A percentile compares a stretch with the other conserved stretches of the same genome.
Evolutionary conservation across 108 stramenopile genomes (phyloP).

Genomic region (Nitzschia sp.): DNA sequence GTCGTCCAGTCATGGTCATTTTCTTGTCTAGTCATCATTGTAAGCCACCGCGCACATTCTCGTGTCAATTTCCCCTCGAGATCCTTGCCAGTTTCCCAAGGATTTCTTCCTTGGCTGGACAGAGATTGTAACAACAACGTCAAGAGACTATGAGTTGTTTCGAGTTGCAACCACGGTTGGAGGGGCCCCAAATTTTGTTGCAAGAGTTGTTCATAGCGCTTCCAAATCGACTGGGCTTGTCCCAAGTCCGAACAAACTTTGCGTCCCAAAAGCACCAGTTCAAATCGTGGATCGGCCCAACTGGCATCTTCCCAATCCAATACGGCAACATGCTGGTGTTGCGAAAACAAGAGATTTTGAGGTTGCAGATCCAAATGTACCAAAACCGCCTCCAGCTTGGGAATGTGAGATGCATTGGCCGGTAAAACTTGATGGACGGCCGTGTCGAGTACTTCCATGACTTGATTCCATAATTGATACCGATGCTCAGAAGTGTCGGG

Average conservation of each 20-base stretch:
- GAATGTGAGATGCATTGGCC: background rate
- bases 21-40: too few species aligned
- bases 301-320: constrained; percentile 90
- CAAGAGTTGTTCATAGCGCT: constrained; percentile 40
- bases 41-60: constrained; percentile 59
- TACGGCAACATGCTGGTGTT: constrained; percentile 49
- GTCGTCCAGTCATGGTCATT: background rate
- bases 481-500: too few species aligned
- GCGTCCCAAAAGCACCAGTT: constrained; percentile 72
- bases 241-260: constrained; percentile 77
- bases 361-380: constrained; percentile 89
- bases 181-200: constrained; percentile 57
- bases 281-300: constrained; percentile 82
- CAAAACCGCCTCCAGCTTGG: constrained; percentile 50
- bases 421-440: constrained; percentile 19
- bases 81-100: constrained; percentile 82
- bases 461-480: background rate
- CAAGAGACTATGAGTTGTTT: constrained; percentile 71
- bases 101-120: constrained; percentile 64
- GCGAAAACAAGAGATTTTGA: constrained; percentile 74
- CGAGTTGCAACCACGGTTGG: constrained; percentile 80
- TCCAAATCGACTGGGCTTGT: constrained; percentile 73
- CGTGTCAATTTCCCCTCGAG: constrained; percentile 68
- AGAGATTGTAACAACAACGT: constrained; percentile 65
- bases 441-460: background rate